A percentile compares a stretch with the other conserved stretches of the same genome.
Conservation (phyloP, 176 grass and related monocot genomes). For the Oryza longistaminata region DNA sequence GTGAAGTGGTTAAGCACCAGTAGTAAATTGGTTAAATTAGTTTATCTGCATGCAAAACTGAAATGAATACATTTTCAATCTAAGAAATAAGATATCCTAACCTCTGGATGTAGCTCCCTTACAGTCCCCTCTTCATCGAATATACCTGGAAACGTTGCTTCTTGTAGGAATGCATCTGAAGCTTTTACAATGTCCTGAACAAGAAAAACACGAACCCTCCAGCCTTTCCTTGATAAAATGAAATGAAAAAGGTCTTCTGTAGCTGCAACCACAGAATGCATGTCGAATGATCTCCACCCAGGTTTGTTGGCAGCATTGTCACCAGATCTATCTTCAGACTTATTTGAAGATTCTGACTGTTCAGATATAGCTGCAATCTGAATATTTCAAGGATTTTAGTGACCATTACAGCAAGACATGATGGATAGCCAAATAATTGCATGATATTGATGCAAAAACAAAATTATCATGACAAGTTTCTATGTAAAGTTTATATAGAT, state of each 20-base stretch:
- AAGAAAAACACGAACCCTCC: slow-evolving; percentile 91
- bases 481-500: no score
- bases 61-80: neutral
- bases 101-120: slow-evolving; percentile 56
- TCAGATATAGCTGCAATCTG: slow-evolving; percentile 90
- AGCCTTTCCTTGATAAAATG: slow-evolving; percentile 89
- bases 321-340: slow-evolving; percentile 35
- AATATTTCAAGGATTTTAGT: slow-evolving; percentile 9
- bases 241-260: slow-evolving; percentile 93
- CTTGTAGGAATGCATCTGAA: slow-evolving; percentile 73
- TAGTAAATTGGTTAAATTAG: neutral
- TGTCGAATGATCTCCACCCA: slow-evolving; percentile 84
- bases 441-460: neutral
- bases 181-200: slow-evolving; percentile 87
- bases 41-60: neutral
- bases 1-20: neutral
- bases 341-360: slow-evolving; percentile 63
- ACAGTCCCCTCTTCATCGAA: slow-evolving; percentile 48
- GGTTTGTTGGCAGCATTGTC: slow-evolving; percentile 32
- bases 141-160: slow-evolving; percentile 65
- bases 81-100: slow-evolving; percentile 25
- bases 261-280: slow-evolving; percentile 83
- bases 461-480: no score
- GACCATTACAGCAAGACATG: neutral
- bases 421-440: neutral